Evolutionary conservation across 768 basidiomycete genomes (phyloP), one percentile per base, ranked within the genome.

Genomic region (Tephrocybe sp.): DNA sequence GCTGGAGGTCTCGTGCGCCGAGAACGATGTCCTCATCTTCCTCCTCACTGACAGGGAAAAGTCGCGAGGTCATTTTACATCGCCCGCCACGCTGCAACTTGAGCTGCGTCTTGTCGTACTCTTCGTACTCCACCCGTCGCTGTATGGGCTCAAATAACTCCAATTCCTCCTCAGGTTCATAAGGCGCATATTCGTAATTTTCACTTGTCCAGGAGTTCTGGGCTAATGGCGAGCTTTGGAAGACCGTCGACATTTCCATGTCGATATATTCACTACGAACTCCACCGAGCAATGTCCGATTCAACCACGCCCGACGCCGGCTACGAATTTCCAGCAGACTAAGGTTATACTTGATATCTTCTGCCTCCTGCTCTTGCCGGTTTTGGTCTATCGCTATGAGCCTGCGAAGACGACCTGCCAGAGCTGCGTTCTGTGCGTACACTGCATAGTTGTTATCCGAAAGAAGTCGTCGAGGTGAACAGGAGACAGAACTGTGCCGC

Each of bases 261-360:
- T 73, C 69, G 16, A 45, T 41, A 16, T 36, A 52, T 39, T 58
- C 33, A 33, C 57, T 58, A 10, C 60, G 45, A 16, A 50, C 45
- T 6, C 57, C 54, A 6, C 60, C 54, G 13, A 57, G 55, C 39
- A 78, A 71, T 16, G 74, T 72, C 32, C 76, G 70, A 54, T 79
- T 80, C 48, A 80, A 72, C 87, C 87, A 89, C 6, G 87, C 87
- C 9, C 85, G 73, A 26, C 87, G 74, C 34, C 79, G 73, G 31
- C 80, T 78, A 54, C 77, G 77, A 35, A 79, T 72, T 62, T 85
- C 84, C 19, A 88, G 68, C 5, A 80, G 64, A 13, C 68, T 64
- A 22, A 72, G 70, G 33, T 72, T 75, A 19, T 68, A 71, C 34
- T 63, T 63, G 31, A 70, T 62, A 57, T 71, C 77, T 52, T 65